Evolutionary conservation across 495 filamentous ascomycete genomes (phyloP).

Genomic region (Barbatosphaeria neglecta): DNA sequence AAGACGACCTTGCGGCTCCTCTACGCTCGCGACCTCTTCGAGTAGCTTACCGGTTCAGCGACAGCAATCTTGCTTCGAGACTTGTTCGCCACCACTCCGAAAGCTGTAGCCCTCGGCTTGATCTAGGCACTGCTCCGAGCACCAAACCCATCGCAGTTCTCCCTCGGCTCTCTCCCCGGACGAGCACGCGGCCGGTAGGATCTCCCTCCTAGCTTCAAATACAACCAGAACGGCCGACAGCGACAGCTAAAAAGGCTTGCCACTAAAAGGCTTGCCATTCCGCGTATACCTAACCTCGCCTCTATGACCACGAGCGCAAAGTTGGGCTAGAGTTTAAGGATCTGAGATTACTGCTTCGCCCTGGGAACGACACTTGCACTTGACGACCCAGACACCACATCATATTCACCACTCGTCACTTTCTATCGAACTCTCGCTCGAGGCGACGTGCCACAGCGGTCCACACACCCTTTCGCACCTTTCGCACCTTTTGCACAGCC

Average conservation of each 20-base stretch:
- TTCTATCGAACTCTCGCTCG: no score
- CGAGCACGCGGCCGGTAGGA: background rate
- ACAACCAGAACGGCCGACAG: background rate
- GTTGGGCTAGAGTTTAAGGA: background rate
- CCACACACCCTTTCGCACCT: no score
- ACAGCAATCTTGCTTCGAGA: background rate
- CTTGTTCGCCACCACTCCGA: background rate
- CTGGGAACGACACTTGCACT: no score
- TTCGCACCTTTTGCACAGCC: no score
- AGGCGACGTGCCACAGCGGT: no score
- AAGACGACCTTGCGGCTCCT: background rate
- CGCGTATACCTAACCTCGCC: background rate
- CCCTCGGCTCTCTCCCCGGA: background rate
- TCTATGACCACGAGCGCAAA: background rate
- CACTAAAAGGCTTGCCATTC: no score
- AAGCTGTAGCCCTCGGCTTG: background rate
- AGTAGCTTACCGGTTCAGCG: background rate
- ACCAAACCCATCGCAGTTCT: background rate
- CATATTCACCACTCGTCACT: no score
- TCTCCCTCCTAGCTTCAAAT: background rate
- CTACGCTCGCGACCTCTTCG: background rate
- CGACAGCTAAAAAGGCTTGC: no score
- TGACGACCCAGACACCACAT: no score
- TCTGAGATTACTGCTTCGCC: no score
- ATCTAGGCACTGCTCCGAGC: background rate